Evolutionary conservation across 169 alveolate genomes (phyloP).

Genomic region (Hammondia hammondi): DNA sequence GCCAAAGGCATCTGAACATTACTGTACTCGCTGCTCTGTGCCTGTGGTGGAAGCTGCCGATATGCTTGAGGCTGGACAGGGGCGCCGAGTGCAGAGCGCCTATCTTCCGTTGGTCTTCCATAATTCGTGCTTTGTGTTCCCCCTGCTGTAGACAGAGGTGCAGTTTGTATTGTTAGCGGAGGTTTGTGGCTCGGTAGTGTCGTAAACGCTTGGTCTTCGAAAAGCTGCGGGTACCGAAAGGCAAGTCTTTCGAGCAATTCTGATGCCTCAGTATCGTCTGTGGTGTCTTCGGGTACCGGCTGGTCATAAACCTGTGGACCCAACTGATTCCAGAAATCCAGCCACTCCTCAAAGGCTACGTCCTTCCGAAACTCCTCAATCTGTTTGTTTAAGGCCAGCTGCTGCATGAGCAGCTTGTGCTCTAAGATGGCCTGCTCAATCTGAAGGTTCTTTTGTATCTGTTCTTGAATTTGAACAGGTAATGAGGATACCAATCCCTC

Average conservation of each 20-base stretch:
- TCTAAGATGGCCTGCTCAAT: conserved; percentile 27
- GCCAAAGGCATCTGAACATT: no score
- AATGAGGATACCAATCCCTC: background rate
- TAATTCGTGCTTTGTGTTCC: background rate
- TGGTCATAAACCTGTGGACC: background rate
- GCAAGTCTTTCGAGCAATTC: background rate
- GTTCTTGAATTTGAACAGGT: conserved; percentile 21
- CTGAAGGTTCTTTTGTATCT: background rate
- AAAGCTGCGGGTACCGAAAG: background rate
- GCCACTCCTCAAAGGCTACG: background rate
- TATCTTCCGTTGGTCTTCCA: background rate
- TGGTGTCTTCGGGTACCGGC: conserved; percentile 6
- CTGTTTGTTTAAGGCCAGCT: conserved; percentile 20
- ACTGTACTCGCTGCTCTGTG: no score
- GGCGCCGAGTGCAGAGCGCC: background rate
- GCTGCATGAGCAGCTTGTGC: conserved; percentile 21
- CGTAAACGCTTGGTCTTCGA: background rate
- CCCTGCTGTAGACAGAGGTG: no score
- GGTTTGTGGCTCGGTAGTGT: no score
- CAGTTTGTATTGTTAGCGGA: no score
- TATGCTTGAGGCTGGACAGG: background rate
- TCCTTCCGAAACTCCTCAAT: background rate
- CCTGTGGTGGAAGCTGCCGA: background rate
- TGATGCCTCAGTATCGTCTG: background rate
- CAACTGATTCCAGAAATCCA: background rate